A percentile compares a stretch with the other conserved stretches of the same genome.
Evolutionary conservation across 129 eudicot species (phyloP).

Genomic region (Chrysanthemum seticuspe): DNA sequence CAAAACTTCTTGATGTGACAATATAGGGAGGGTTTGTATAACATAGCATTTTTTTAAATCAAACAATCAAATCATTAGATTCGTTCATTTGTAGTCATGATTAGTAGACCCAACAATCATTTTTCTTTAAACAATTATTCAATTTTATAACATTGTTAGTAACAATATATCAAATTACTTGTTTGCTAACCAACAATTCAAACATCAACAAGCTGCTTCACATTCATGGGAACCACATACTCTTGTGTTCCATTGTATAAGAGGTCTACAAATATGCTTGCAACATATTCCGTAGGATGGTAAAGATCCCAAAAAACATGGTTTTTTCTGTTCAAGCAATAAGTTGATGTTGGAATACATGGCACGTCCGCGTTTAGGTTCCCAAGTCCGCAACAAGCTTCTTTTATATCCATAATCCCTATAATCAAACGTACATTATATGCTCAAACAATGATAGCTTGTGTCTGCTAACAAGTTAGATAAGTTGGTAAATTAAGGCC

Average conservation of each 20-base stretch:
- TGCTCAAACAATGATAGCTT: neutral
- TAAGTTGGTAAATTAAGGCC: neutral
- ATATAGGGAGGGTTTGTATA: too few relatives aligned
- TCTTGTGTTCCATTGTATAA: slow-evolving; percentile 41
- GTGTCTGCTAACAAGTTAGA: neutral
- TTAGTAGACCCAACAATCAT: too few relatives aligned
- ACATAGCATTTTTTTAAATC: too few relatives aligned
- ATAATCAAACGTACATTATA: slow-evolving; percentile 6
- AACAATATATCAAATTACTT: too few relatives aligned
- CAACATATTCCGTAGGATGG: slow-evolving; percentile 70
- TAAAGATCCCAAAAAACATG: slow-evolving; percentile 81
- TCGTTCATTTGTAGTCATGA: too few relatives aligned
- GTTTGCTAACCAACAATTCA: slow-evolving; percentile 5
- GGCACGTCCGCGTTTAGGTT: slow-evolving; percentile 55
- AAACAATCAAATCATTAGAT: too few relatives aligned
- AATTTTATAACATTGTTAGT: too few relatives aligned
- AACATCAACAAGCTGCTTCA: slow-evolving; percentile 49
- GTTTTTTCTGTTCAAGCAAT: slow-evolving; percentile 51
- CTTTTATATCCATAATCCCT: slow-evolving; percentile 71
- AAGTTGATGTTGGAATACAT: slow-evolving; percentile 55
- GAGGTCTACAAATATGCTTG: slow-evolving; percentile 39
- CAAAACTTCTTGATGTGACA: too few relatives aligned
- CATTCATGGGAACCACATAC: slow-evolving; percentile 48
- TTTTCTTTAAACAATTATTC: too few relatives aligned
- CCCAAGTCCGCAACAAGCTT: slow-evolving; percentile 84